Conservation (phyloP, 2,329 filamentous ascomycete species). For the Aspergillus niger region DNA sequence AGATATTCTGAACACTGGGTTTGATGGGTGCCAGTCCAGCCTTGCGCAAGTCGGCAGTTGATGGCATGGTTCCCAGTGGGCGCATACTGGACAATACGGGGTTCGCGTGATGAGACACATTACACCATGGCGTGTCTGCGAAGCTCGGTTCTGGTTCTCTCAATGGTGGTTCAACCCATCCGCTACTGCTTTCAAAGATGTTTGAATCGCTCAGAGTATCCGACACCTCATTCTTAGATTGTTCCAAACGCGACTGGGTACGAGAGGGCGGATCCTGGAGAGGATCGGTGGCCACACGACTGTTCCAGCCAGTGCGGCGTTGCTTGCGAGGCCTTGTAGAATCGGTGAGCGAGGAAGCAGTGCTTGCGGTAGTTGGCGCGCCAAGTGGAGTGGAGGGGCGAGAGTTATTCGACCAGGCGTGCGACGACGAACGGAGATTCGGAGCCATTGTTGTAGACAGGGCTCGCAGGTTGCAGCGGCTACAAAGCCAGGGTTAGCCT, state of each 20-base stretch:
- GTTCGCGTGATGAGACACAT: slow-evolving; percentile 62
- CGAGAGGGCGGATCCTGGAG: slow-evolving; percentile 19
- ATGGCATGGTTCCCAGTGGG: slow-evolving; percentile 72
- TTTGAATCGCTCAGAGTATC: slow-evolving; percentile 17
- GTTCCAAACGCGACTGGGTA: slow-evolving; percentile 21
- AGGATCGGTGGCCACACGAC: slow-evolving; percentile 29
- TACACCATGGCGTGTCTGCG: slow-evolving; percentile 65
- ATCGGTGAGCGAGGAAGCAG: slow-evolving; percentile 30
- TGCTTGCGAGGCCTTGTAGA: slow-evolving; percentile 35
- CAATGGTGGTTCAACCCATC: slow-evolving; percentile 61
- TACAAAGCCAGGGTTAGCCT: slow-evolving; percentile 26
- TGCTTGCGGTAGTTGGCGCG: slow-evolving; percentile 20
- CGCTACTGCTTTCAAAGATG: slow-evolving; percentile 8
- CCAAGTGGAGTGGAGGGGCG: slow-evolving; percentile 36
- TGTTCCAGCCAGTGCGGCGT: slow-evolving; percentile 33
- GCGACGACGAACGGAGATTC: slow-evolving; percentile 38
- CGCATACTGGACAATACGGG: slow-evolving; percentile 84
- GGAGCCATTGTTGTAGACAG: slow-evolving; percentile 35
- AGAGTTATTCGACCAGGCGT: slow-evolving; percentile 33
- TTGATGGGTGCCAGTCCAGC: slow-evolving; percentile 48
- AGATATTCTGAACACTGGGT: slow-evolving; percentile 43
- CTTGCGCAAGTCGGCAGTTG: slow-evolving; percentile 59
- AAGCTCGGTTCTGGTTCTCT: slow-evolving; percentile 66
- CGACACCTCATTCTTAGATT: slow-evolving; percentile 6
- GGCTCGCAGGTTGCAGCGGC: slow-evolving; percentile 24